Percentiles rank a stretch among this genome's conserved stretches.
These are phyloP conservation scores for Nymphaea colorata DNA, from an alignment of 164 flowering plant genomes.

Conservation along the genomic window DNA sequence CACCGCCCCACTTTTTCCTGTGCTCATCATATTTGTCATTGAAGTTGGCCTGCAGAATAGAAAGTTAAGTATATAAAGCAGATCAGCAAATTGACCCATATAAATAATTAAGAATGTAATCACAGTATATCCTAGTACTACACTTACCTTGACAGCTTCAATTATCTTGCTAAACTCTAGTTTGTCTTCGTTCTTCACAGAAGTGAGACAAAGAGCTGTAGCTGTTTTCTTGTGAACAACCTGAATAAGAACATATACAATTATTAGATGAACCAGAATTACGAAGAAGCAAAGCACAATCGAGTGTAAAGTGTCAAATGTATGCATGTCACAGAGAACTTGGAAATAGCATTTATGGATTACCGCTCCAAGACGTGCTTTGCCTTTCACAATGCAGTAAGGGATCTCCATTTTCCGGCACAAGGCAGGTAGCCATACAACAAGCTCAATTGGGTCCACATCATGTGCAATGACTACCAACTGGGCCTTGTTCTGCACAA, in stretches of 20 bases:
- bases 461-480: slow-evolving; percentile 66
- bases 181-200: slow-evolving; percentile 66
- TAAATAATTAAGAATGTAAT: background rate
- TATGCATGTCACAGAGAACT: too few species aligned
- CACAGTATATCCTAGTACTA: background rate
- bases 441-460: slow-evolving; percentile 66
- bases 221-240: slow-evolving; percentile 74
- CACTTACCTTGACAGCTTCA: slow-evolving; percentile 53
- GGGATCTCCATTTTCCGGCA: slow-evolving; percentile 78
- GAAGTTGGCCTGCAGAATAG: slow-evolving; percentile 7
- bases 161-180: slow-evolving; percentile 53
- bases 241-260: slow-evolving; percentile 14
- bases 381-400: slow-evolving; percentile 69
- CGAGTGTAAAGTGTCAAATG: background rate
- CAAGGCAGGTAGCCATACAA: slow-evolving; percentile 68
- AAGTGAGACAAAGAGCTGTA: slow-evolving; percentile 44
- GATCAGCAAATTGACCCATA: background rate
- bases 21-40: slow-evolving; percentile 7
- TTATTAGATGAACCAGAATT: too few species aligned
- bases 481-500: slow-evolving; percentile 56
- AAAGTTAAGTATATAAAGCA: background rate
- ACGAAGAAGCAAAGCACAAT: background rate
- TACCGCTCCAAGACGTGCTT: slow-evolving; percentile 61
- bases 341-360: background rate
- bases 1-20: slow-evolving; percentile 9